Evolutionary conservation across 2,329 filamentous ascomycete species (phyloP), one percentile per base, ranked within the genome.

Genomic region (Colletotrichum cuscutae): DNA sequence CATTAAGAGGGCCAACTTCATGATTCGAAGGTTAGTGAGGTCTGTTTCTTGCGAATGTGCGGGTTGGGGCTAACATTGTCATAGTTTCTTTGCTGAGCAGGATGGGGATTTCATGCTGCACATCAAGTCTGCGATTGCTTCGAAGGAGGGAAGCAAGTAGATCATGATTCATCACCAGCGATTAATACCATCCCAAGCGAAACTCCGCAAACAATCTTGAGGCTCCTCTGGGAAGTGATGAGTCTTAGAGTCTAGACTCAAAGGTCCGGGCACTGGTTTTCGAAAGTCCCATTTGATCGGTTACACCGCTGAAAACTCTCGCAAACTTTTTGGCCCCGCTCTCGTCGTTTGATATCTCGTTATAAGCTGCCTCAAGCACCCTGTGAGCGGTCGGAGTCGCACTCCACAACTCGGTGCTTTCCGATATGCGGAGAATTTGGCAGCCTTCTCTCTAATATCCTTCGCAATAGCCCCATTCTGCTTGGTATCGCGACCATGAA

Each of bases 31-130:
- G 93, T 94, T 80, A 72, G 84, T 78, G 26, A 35, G 1, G 7
- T n/a, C 4, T 1, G n/a, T 13, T 7, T 1, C 0, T 35, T 37
- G 19, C 12, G 30, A 5, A 15, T 1, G 2, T 5, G 4, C 1
- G 13, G n/a, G 5, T 9, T 6, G n/a, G 19, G 5, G 9, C 42
- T 65, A 54, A 60, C 28, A n/a, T 7, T 56, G 4, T 24, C 11
- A 28, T 76, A 94, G 93, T 81, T 95, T 94, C 84, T 95, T 95
- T 76, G 93, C 91, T 8, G 82, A 88, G 0, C 93, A 95, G 80
- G 85, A 93, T 74, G 94, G 93, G 2, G 84, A 90, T 3, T 95
- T 95, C 7, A 37, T 70, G 22, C 3, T 72, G 60, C 70, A 72
- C 46, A 65, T 72, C 19, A 72, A 72, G 53, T 65, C 70, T 12